Evolutionary conservation across 2,329 filamentous ascomycete species (phyloP), one percentile per base, ranked within the genome.

Genomic region (Colletotrichum coccodes): DNA sequence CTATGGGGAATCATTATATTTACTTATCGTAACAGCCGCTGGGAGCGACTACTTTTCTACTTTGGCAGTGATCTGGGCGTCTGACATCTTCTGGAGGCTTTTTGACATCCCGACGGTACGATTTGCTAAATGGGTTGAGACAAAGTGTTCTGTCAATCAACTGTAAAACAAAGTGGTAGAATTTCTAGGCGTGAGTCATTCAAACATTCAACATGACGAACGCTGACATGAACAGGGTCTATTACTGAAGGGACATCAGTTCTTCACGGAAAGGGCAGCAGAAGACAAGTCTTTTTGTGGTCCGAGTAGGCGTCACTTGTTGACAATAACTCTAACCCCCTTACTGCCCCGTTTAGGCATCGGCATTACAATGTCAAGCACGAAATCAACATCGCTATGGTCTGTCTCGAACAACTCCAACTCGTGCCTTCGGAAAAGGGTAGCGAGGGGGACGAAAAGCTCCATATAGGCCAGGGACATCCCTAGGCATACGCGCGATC

Each of bases 121-220:
- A 73, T 85, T 90, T 71, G 84, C 86, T 23, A 87, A 84, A 74
- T 88, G 86, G 86, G 72, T 88, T 3, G 87, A 89, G 76, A 77
- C 71, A 53, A 81, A 79, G 70, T 82, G 82, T 69, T 74, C 79
- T 32, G 72, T 76, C 56, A 79, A 79, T 68, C 60, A 71, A 46
- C n/a, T n/a, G n/a, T n/a, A n/a, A n/a, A n/a, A n/a, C n/a, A n/a
- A n/a, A n/a, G n/a, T n/a, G n/a, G n/a, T n/a, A n/a, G n/a, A n/a
- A n/a, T n/a, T n/a, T n/a, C n/a, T n/a, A n/a, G n/a, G n/a, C n/a
- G n/a, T n/a, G n/a, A n/a, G n/a, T n/a, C n/a, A n/a, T n/a, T n/a
- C n/a, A n/a, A 38, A 38, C 36, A 14, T 14, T 38, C 36, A 38
- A n/a, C n/a, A n/a, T n/a, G n/a, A n/a, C n/a, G n/a, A n/a, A n/a